Percentiles rank a stretch among this genome's conserved stretches.
phyloP scores from a whole-genome alignment of 176 grass and related monocot genomes.

The Oryza rufipogon region DNA sequence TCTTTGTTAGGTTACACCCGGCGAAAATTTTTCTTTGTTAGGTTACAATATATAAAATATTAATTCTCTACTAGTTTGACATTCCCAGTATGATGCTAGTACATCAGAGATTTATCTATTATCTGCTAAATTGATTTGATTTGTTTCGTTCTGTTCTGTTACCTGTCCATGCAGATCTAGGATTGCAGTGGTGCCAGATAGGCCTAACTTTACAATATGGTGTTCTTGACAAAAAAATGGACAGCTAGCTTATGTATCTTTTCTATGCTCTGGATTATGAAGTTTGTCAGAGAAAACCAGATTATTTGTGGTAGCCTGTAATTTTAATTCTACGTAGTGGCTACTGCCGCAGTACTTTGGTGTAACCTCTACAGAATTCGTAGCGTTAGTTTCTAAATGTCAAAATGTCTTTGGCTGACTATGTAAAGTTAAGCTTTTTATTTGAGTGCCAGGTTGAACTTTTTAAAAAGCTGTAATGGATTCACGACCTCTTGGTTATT shows the following conservation, averaged over 20 bases:
- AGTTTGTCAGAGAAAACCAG: conserved; percentile 38
- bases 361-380: conserved; percentile 46
- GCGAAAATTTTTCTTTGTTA: not conserved
- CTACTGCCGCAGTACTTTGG: conserved; percentile 39
- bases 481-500: conserved; percentile 7
- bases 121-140: not conserved
- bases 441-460: conserved; percentile 45
- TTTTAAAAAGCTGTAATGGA: not conserved
- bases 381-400: conserved; percentile 45
- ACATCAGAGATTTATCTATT: not conserved
- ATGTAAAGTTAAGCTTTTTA: conserved; percentile 51
- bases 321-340: conserved; percentile 40
- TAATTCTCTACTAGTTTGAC: not conserved
- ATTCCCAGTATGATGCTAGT: not conserved
- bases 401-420: conserved; percentile 45
- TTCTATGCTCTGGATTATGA: conserved; percentile 40
- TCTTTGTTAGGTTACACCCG: not conserved
- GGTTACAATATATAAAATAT: not conserved
- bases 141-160: not conserved
- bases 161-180: conserved; percentile 46
- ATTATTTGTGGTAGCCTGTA: conserved; percentile 68
- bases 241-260: conserved; percentile 59
- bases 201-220: conserved; percentile 69
- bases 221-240: conserved; percentile 54
- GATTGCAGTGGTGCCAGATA: conserved; percentile 61